Percentiles rank a stretch among this genome's conserved stretches.
Evolutionary conservation across 208 protist species (phyloP).

Genomic region (Tritrichomonas foetus): DNA sequence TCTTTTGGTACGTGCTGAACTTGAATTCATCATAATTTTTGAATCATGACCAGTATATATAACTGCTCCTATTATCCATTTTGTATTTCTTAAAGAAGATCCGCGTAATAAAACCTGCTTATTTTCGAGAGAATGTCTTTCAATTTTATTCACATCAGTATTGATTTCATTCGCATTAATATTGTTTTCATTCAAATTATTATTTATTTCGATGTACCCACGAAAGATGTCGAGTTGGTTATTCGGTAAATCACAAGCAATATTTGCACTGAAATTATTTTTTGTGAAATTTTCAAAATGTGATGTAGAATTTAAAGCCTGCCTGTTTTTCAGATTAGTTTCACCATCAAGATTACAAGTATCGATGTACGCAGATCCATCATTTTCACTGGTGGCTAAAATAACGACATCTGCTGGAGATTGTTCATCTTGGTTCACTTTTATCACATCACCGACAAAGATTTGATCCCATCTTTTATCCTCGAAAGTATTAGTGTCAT

Average conservation of each 20-base stretch:
- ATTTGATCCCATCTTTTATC: constrained; percentile 14
- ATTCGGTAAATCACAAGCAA: constrained; percentile 44
- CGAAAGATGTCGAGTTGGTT: constrained; percentile 41
- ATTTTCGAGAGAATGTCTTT: constrained; percentile 57
- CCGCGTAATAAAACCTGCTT: constrained; percentile 74
- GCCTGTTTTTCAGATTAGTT: constrained; percentile 49
- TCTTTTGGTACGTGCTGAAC: constrained; percentile 55
- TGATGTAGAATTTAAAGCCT: background rate
- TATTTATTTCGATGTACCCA: background rate
- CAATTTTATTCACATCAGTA: background rate
- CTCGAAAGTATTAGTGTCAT: background rate
- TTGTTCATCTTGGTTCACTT: constrained; percentile 40
- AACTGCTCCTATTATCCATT: constrained; percentile 69
- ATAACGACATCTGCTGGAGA: constrained; percentile 46
- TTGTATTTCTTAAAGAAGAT: constrained; percentile 73
- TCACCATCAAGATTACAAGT: constrained; percentile 50
- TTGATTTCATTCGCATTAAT: no score
- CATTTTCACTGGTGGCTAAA: constrained; percentile 21
- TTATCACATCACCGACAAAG: constrained; percentile 46
- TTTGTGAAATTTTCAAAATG: background rate
- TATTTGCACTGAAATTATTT: background rate
- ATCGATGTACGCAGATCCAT: constrained; percentile 44
- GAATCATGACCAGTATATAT: constrained; percentile 66
- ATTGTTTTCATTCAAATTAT: no score
- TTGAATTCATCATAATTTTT: constrained; percentile 61